phyloP scores from a whole-genome alignment of 2,329 filamentous ascomycete species.

The Trichoderma sp. region DNA sequence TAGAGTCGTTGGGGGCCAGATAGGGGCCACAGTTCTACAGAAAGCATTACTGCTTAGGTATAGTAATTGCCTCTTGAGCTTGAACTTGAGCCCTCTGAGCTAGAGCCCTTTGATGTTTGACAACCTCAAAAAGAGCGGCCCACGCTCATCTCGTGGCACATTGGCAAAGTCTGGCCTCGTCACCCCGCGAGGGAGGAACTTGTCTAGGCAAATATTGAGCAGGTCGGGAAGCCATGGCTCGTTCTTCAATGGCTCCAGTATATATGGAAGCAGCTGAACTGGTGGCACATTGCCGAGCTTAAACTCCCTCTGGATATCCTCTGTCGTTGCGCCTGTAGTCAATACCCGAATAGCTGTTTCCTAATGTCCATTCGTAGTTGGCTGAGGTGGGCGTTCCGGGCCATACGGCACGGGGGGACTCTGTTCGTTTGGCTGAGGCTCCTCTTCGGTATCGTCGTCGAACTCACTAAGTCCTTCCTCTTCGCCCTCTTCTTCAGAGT shows the following conservation, averaged over 20 bases:
- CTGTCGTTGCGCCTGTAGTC: background rate
- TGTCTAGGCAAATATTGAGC: constrained; percentile 7
- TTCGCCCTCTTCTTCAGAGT: constrained; percentile 63
- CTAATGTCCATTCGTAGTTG: constrained; percentile 49
- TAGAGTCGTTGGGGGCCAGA: background rate
- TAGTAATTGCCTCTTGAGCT: background rate
- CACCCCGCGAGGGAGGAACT: background rate
- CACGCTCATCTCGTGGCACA: background rate
- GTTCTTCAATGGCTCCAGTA: background rate
- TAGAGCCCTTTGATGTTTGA: background rate
- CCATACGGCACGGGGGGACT: constrained; percentile 46
- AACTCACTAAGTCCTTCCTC: constrained; percentile 66
- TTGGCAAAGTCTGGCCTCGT: constrained; percentile 2
- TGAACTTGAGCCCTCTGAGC: background rate
- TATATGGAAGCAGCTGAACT: background rate
- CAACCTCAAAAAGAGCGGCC: background rate
- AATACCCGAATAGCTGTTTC: constrained; percentile 28
- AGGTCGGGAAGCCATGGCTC: constrained; percentile 5
- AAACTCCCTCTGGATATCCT: background rate
- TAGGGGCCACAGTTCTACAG: background rate
- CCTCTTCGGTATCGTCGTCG: constrained; percentile 62
- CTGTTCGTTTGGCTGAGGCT: constrained; percentile 41
- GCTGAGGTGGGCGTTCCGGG: constrained; percentile 50
- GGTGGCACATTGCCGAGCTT: background rate
- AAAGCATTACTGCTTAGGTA: background rate